phyloP scores from a whole-genome alignment of 495 filamentous ascomycete genomes.

The Cetradonia linearis region DNA sequence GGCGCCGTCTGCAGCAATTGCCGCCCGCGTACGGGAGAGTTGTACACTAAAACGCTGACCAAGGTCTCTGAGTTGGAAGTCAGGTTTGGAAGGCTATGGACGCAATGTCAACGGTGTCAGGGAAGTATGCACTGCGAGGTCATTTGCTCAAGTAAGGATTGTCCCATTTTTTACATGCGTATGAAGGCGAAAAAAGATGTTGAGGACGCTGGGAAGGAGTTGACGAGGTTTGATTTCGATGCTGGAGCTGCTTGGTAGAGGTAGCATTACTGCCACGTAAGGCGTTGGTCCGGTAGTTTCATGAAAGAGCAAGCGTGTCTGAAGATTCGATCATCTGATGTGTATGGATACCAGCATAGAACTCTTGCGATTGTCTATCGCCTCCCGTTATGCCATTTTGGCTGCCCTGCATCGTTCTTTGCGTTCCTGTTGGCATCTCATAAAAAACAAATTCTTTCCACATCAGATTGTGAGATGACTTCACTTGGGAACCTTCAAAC shows the following conservation, averaged over 20 bases:
- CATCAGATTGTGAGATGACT: neutral
- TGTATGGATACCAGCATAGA: neutral
- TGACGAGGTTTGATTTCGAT: slow-evolving; percentile 84
- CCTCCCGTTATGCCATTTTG: neutral
- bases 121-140: slow-evolving; percentile 96
- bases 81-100: slow-evolving; percentile 87
- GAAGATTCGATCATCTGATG: neutral
- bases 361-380: neutral
- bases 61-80: slow-evolving; percentile 89
- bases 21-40: slow-evolving; percentile 72
- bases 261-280: neutral
- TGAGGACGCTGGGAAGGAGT: slow-evolving; percentile 85
- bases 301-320: neutral
- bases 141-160: slow-evolving; percentile 91
- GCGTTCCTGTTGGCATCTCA: neutral
- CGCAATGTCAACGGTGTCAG: slow-evolving; percentile 96
- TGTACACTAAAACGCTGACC: slow-evolving; percentile 83
- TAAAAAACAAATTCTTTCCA: neutral
- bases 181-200: slow-evolving; percentile 99
- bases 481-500: neutral
- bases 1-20: slow-evolving; percentile 87
- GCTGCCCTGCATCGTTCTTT: neutral
- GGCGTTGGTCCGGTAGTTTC: neutral
- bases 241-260: slow-evolving; percentile 32
- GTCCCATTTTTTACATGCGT: slow-evolving; percentile 99